These are phyloP conservation scores for Tylopilus plumbeoviolaceoides DNA, from an alignment of 768 basidiomycete genomes.

Conservation along the genomic window DNA sequence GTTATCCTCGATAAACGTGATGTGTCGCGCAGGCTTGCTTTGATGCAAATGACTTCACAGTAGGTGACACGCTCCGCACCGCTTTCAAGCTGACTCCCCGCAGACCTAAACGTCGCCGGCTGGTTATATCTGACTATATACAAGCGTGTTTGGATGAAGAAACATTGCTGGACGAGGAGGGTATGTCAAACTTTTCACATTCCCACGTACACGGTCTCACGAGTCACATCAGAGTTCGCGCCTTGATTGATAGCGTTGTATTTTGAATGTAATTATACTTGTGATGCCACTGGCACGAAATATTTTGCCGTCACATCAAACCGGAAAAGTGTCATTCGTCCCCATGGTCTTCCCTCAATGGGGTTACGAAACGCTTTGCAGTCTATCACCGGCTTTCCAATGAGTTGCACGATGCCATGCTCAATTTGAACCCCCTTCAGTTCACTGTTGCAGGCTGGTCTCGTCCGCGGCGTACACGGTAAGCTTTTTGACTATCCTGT, in stretches of 20 bases:
- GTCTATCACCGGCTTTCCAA: neutral
- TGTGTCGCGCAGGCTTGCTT: slow-evolving; percentile 61
- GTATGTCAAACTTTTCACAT: slow-evolving; percentile 25
- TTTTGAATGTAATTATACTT: neutral
- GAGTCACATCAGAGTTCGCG: slow-evolving; percentile 19
- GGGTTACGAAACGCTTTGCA: neutral
- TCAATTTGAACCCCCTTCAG: neutral
- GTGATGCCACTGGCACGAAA: neutral
- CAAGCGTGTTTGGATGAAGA: slow-evolving; percentile 77
- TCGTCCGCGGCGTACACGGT: neutral
- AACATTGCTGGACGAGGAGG: slow-evolving; percentile 82
- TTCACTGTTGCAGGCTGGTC: neutral
- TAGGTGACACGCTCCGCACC: slow-evolving; percentile 32
- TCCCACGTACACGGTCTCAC: neutral
- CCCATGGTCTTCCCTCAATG: neutral
- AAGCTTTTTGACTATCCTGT: neutral
- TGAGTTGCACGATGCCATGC: neutral
- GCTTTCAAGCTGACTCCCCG: slow-evolving; percentile 9
- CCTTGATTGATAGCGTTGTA: slow-evolving; percentile 13
- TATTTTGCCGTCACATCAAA: neutral
- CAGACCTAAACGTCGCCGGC: slow-evolving; percentile 77
- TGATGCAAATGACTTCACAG: slow-evolving; percentile 72
- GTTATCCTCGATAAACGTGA: slow-evolving; percentile 82
- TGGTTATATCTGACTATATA: slow-evolving; percentile 77
- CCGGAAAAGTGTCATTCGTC: neutral